Evolutionary conservation across 2,329 filamentous ascomycete genomes (phyloP), one percentile per base, ranked within the genome.

Genomic region (Colletotrichum euphorbiae): DNA sequence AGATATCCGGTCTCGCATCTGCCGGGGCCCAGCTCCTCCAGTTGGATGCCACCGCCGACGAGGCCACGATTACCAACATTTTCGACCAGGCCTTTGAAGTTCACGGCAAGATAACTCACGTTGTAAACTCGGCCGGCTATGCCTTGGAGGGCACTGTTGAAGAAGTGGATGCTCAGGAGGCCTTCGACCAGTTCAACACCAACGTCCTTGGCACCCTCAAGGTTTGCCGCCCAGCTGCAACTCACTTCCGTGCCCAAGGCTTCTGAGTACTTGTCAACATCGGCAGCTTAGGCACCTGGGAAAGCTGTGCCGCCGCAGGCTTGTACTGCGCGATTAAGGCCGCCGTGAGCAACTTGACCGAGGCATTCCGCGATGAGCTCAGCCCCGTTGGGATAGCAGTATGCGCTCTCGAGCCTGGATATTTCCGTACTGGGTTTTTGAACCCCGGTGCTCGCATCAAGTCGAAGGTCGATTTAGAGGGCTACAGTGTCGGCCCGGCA

Each of bases 181-280:
- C 80, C 24, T 76, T 75, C 11, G 73, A 76, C 3, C 70, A 74
- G 11, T 86, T 85, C 74, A 80, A 84, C 72, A 85, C 84, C 36
- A 88, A 89, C 63, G 83, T 88, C 33, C 84, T 87, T 69, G 86
- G 85, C 3, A 74, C 78, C 7, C 74, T 86, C 58, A 85, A 83
- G 63, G 79, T 85, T 1, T 79, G 81, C 31, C 80, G 82, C 6
- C 83, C 84, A 0, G 80, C 85, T 4, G 71, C 85, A 0, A 83
- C 84, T 0, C 77, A 83, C 4, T 77, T 89, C 64, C 81, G 85
- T 12, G 75, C 73, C 11, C 79, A 80, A 60, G 42, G 68, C 0
- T 2, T 73, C 4, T 75, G 73, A 0, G 76, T 74, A 3, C 72
- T 87, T 1, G 81, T 81, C 12, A 82, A 80, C 2, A 81, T 87